Evolutionary conservation across 495 filamentous ascomycete species (phyloP), one percentile per base, ranked within the genome.

Genomic region (Friedmanniomyces simplex): DNA sequence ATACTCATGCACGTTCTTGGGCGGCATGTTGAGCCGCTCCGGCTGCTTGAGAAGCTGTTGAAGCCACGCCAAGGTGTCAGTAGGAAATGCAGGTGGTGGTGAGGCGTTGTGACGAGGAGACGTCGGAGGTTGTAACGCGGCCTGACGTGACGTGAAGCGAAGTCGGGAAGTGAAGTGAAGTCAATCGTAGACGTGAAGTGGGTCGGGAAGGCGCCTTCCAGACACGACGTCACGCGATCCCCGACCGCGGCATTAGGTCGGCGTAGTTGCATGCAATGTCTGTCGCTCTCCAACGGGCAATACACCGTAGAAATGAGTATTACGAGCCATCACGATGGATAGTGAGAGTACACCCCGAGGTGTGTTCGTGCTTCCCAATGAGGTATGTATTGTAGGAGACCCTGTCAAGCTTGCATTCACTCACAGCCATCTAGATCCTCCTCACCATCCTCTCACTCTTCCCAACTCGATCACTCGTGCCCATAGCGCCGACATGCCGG

Each of bases 381-480:
- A 80, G 65, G 75, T 77, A 58, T 24, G 63, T 50, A 53, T 12
- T 48, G 18, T 22, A 6, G 39, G 11, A 21, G 10, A 55, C 39
- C 20, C 12, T 20, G 10, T 32, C 4, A 10, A 32, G n/a, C 28
- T 10, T 3, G 28, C 28, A 32, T n/a, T 21, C 48, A 16, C 20
- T 16, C 18, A 42, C 36, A 28, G 28, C 28, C 28, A 12, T 18
- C 4, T 46, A 91, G 87, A 76, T 93, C 52, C 77, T 90, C 43
- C 72, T 86, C 50, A 70, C 79, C 48, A 80, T 87, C 62, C 73
- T 93, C 57, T 72, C 72, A 12, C 66, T 69, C n/a, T 73, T 89
- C 57, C 69, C 80, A 7, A 86, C 86, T 4, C 69, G 65, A 36
- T 57, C 71, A 34, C 77, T 93, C 45, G 76, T 91, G 36, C 77